phyloP scores from a whole-genome alignment of 208 protist species.

The Zelonia costaricensis region DNA sequence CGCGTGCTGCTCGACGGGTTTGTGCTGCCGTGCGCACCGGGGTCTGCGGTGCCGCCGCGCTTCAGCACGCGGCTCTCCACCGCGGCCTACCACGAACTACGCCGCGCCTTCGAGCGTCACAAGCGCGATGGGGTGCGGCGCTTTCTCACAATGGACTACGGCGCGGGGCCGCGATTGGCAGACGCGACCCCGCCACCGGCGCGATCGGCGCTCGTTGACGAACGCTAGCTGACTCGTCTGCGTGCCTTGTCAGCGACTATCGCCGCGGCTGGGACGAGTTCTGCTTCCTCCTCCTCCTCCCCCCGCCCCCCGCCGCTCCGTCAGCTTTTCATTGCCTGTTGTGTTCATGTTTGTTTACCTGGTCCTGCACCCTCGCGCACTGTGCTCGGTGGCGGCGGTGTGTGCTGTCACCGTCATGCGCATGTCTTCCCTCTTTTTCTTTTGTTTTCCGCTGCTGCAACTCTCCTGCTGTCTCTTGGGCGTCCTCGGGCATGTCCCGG shows the following conservation, averaged over 20 bases:
- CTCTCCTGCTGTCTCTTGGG: too few relatives aligned
- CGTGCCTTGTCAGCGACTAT: too few relatives aligned
- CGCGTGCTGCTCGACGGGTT: constrained; percentile 25
- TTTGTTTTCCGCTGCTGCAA: not conserved
- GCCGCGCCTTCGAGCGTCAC: constrained; percentile 64
- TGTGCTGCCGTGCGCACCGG: not conserved
- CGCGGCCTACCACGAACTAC: constrained; percentile 42
- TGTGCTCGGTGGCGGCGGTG: too few relatives aligned
- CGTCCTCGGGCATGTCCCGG: too few relatives aligned
- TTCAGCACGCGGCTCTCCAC: constrained; percentile 12
- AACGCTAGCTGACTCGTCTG: too few relatives aligned
- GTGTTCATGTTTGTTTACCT: too few relatives aligned
- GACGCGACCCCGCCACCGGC: too few relatives aligned
- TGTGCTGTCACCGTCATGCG: too few relatives aligned
- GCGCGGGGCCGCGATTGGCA: not conserved
- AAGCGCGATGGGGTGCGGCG: constrained; percentile 60
- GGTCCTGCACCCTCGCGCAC: too few relatives aligned
- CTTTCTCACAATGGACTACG: constrained; percentile 20
- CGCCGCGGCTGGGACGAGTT: not conserved
- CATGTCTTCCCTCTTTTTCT: too few relatives aligned
- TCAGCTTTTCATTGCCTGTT: not conserved
- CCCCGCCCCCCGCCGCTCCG: too few relatives aligned
- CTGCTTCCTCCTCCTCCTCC: not conserved
- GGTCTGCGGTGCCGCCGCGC: constrained; percentile 7
- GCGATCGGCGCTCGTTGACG: too few relatives aligned